Evolutionary conservation across 208 protist genomes (phyloP).

Genomic region (Wallacemonas sp.): DNA sequence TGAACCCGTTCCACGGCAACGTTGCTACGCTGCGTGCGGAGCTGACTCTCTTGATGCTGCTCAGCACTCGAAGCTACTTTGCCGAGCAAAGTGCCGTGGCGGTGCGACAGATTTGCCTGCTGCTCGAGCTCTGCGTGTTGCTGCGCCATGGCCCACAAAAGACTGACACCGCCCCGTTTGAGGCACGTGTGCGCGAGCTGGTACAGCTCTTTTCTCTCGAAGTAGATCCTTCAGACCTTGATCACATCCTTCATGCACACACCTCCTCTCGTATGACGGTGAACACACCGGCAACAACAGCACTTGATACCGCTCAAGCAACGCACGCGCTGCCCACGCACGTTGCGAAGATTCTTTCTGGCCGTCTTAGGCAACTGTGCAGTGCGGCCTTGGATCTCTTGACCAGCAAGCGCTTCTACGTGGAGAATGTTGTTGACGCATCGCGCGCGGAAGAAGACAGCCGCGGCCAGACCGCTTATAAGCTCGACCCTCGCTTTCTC

Average conservation of each 20-base stretch:
- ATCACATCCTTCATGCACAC: constrained; percentile 15
- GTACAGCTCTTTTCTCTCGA: constrained; percentile 56
- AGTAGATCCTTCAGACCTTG: constrained; percentile 29
- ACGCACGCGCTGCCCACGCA: constrained; percentile 27
- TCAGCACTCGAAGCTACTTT: constrained; percentile 62
- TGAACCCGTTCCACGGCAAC: constrained; percentile 70
- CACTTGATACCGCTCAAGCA: too few species aligned
- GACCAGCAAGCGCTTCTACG: constrained; percentile 62
- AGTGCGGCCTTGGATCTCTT: constrained; percentile 57
- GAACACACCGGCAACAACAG: too few species aligned
- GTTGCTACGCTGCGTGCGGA: constrained; percentile 29
- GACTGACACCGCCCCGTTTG: background rate
- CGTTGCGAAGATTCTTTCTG: constrained; percentile 22
- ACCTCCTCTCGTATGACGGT: too few species aligned
- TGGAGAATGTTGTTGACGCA: constrained; percentile 1
- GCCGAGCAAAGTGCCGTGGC: constrained; percentile 47
- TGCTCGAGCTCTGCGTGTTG: constrained; percentile 49
- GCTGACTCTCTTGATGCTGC: constrained; percentile 64
- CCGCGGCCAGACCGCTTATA: background rate
- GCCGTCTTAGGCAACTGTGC: constrained; percentile 46
- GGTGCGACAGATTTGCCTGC: constrained; percentile 45
- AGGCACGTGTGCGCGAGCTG: constrained; percentile 27
- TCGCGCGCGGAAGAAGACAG: background rate
- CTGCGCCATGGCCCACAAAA: constrained; percentile 39
- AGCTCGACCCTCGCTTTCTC: constrained; percentile 90